Evolutionary conservation across 1,284 basidiomycete species (phyloP).

Genomic region (Pterula multifida): DNA sequence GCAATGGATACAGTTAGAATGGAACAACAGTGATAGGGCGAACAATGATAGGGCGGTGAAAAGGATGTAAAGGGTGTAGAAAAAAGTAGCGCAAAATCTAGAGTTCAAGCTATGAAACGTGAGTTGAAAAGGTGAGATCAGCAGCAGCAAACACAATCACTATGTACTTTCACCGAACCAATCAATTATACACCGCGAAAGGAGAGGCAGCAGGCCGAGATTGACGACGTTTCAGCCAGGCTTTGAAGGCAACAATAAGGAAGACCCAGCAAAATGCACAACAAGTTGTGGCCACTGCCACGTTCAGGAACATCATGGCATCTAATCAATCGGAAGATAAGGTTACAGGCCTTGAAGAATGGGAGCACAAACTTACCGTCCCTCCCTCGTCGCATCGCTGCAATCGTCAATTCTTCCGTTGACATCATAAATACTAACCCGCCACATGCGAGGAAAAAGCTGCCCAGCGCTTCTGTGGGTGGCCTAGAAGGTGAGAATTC

Average conservation of each 20-base stretch:
- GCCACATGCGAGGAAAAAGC: constrained; percentile 81
- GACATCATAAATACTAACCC: constrained; percentile 89
- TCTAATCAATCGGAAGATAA: constrained; percentile 25
- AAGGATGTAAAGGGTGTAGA: not conserved
- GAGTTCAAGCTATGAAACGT: too few species aligned
- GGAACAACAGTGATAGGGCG: too few species aligned
- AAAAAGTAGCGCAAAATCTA: not conserved
- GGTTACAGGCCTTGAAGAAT: not conserved
- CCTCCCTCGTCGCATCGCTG: constrained; percentile 83
- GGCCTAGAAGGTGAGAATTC: constrained; percentile 84
- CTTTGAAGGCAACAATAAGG: constrained; percentile 63
- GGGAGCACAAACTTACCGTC: constrained; percentile 47
- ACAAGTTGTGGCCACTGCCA: constrained; percentile 74
- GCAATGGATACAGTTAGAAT: too few species aligned
- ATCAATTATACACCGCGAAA: not conserved
- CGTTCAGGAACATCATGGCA: constrained; percentile 78
- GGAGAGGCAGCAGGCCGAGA: constrained; percentile 27
- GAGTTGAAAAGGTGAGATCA: not conserved
- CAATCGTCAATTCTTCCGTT: constrained; percentile 83
- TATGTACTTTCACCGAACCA: not conserved
- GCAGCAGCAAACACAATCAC: not conserved
- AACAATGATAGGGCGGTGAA: not conserved
- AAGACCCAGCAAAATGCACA: constrained; percentile 75
- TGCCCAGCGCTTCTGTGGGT: constrained; percentile 84
- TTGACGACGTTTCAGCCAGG: constrained; percentile 52